Evolutionary conservation across 345 rosid species (phyloP), one percentile per base, ranked within the genome.

Genomic region (Syzygium jambos): DNA sequence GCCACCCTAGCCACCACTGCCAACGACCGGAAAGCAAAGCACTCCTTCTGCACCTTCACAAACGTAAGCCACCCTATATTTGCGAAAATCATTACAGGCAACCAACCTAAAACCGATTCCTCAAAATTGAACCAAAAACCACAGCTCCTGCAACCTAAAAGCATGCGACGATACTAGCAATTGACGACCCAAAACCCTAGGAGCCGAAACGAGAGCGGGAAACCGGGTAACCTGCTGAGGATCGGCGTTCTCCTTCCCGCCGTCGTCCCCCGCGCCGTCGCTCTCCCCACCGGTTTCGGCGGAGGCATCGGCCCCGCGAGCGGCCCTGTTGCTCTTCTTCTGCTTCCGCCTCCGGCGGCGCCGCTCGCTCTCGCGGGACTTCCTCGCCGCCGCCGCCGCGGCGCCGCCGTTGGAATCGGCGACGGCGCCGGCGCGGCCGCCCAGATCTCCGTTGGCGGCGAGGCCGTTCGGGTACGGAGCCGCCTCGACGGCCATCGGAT

Each of bases 271-370:
- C 13, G 14, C 46, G 78, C 59, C 93, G 52, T 86, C 90, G 56
- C 86, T 88, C 6, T 85, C 86, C 6, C 46, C 88, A 2, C 55
- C 89, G 22, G 83, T 90, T 54, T 85, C 89, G 19, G 41, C 86
- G 21, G 56, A 19, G 29, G 86, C 54, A 5, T 88, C 86, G 30
- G 89, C 78, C n/a, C 86, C 86, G 84, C 86, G 89, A 55, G 92
- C 88, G 68, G 92, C 90, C 86, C 93, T 95, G 54, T 86, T 90
- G 88, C 90, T 95, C 95, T 98, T 98, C 97, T 98, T 98, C 94
- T 96, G 99, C 95, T 98, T 98, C 89, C 99, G 97, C 86, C 99
- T 88, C 84, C 99, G 95, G 86, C 99, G 99, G 38, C 99, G 99
- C 55, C 99, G 92, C 57, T 98, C 99, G 87, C 89, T 94, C 90